Conservation (phyloP, 768 basidiomycete genomes). For the Sutorius australiensis region DNA sequence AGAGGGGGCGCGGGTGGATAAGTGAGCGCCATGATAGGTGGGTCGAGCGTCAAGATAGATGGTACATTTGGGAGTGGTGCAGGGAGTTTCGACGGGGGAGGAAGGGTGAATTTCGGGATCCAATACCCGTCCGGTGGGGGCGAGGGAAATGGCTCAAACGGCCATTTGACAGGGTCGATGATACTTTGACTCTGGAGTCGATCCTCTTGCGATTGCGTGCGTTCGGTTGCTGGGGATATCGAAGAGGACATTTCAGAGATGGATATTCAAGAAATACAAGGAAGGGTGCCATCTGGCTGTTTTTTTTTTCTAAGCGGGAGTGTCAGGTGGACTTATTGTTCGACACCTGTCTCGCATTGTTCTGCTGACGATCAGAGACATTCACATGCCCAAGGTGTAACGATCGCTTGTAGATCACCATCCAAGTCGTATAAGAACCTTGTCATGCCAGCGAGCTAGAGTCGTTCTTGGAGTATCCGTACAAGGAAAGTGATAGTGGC, state of each 20-base stretch:
- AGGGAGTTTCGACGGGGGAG: conserved; percentile 16
- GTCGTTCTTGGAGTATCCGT: background rate
- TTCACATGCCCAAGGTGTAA: background rate
- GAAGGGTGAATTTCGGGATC: conserved; percentile 22
- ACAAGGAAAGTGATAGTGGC: background rate
- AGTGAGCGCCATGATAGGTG: conserved; percentile 26
- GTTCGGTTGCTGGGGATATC: background rate
- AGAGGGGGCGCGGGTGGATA: conserved; percentile 30
- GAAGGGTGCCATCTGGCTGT: background rate
- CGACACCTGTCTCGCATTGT: background rate
- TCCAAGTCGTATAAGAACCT: no score
- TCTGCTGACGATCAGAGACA: background rate
- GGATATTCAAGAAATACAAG: background rate
- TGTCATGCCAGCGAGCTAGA: background rate
- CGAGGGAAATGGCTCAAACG: conserved; percentile 26
- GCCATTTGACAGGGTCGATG: conserved; percentile 18
- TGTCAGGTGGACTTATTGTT: conserved; percentile 1
- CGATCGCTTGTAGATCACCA: no score
- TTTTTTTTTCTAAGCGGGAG: background rate
- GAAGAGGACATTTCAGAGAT: conserved; percentile 4
- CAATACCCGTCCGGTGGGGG: conserved; percentile 27
- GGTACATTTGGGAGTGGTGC: conserved; percentile 5
- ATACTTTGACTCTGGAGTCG: background rate
- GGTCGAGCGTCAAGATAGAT: conserved; percentile 9
- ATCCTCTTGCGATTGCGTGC: background rate